Evolutionary conservation across 768 basidiomycete species (phyloP).

Genomic region (Serpula lacrymans): DNA sequence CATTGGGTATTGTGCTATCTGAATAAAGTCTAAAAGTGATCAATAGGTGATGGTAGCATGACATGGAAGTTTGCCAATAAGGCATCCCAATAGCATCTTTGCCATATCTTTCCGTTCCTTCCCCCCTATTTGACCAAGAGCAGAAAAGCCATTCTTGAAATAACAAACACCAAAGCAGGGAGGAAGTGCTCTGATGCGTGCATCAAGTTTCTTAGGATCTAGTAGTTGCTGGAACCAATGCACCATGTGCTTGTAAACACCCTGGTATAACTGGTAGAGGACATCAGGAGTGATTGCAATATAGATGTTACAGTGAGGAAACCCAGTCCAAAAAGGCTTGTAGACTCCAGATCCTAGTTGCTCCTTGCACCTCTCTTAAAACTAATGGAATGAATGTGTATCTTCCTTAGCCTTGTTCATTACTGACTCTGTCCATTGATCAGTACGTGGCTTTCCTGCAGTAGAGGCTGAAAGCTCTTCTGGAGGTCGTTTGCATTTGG

Average conservation of each 20-base stretch:
- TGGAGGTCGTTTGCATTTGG: too few species aligned
- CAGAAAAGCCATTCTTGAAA: constrained; percentile 43
- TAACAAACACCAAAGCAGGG: constrained; percentile 15
- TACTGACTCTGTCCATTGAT: too few species aligned
- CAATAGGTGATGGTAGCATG: constrained; percentile 19
- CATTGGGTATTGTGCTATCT: constrained; percentile 5
- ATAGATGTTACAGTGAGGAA: constrained; percentile 41
- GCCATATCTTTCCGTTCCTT: constrained; percentile 38
- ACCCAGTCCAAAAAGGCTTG: constrained; percentile 38
- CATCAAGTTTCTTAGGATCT: constrained; percentile 11
- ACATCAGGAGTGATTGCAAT: constrained; percentile 35
- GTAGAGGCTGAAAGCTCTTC: too few species aligned
- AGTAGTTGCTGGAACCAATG: constrained; percentile 28
- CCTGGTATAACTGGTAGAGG: constrained; percentile 48
- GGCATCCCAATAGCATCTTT: constrained; percentile 28
- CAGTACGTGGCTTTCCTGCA: too few species aligned
- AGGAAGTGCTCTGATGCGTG: constrained; percentile 11
- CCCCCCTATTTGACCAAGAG: constrained; percentile 41
- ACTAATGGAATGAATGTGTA: too few species aligned
- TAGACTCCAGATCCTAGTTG: too few species aligned
- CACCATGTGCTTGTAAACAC: constrained; percentile 41
- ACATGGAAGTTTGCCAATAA: constrained; percentile 19
- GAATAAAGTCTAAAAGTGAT: constrained; percentile 21
- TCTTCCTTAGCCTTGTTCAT: too few species aligned
- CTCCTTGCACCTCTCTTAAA: too few species aligned